These are phyloP conservation scores for Auriculariales sp. DNA, from an alignment of 768 basidiomycete species.

Conservation along the genomic window DNA sequence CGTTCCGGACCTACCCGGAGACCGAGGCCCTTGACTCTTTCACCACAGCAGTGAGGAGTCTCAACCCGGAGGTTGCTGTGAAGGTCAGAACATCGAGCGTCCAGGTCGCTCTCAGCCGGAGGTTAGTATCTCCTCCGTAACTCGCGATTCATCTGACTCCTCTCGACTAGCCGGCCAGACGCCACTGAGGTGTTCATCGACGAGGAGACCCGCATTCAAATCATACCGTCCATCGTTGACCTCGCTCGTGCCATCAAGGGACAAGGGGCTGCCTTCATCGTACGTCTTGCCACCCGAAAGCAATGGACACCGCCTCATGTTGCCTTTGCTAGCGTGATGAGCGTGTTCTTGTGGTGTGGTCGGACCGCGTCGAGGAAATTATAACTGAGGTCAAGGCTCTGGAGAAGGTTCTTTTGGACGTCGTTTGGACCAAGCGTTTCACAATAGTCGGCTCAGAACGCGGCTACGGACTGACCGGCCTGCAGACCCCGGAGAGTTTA, in stretches of 20 bases:
- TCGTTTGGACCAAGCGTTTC: conserved; percentile 53
- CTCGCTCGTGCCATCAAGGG: conserved; percentile 2
- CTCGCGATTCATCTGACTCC: background rate
- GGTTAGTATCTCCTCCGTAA: too few species aligned
- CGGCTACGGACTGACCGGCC: too few species aligned
- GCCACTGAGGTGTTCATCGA: conserved; percentile 1
- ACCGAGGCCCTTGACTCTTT: conserved; percentile 3
- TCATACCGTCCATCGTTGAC: background rate
- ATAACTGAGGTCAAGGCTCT: conserved; percentile 30
- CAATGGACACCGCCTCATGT: background rate
- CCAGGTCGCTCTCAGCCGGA: conserved; percentile 4
- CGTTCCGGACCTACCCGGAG: conserved; percentile 3
- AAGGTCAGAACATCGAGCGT: conserved; percentile 1
- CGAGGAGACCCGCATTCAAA: conserved; percentile 2
- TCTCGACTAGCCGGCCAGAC: background rate
- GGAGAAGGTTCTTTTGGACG: conserved; percentile 59
- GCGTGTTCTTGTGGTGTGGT: conserved; percentile 4
- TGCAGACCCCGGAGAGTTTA: too few species aligned
- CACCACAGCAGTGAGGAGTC: background rate
- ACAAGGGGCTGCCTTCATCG: conserved; percentile 5
- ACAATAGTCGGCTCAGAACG: too few species aligned
- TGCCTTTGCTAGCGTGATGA: background rate
- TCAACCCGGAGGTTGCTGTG: conserved; percentile 5
- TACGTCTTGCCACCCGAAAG: background rate
- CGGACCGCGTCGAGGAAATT: conserved; percentile 5